These are phyloP conservation scores for Epicoccum nigrum DNA, from an alignment of 2,329 filamentous ascomycete genomes.

Conservation along the genomic window DNA sequence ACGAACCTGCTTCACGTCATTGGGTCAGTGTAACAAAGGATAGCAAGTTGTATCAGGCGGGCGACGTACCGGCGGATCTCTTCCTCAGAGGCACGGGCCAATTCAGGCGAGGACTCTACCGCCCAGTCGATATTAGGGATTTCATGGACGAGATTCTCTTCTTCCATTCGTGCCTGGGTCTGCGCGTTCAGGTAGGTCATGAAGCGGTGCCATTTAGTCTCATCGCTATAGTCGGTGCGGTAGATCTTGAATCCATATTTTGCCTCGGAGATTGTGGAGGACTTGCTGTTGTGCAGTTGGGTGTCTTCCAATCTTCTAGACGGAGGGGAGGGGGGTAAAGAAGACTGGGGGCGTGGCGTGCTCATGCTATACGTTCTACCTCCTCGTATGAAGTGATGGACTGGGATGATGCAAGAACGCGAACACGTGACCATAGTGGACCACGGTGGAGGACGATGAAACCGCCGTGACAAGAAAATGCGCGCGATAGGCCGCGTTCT, in stretches of 20 bases:
- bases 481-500: slow-evolving; percentile 4
- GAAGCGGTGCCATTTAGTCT: slow-evolving; percentile 16
- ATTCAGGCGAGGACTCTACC: slow-evolving; percentile 10
- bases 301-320: background rate
- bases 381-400: slow-evolving; percentile 7
- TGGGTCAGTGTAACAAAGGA: slow-evolving; percentile 1
- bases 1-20: slow-evolving; percentile 4
- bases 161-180: slow-evolving; percentile 3
- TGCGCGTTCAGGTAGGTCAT: slow-evolving; percentile 14
- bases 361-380: slow-evolving; percentile 4
- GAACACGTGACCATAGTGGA: slow-evolving; percentile 7
- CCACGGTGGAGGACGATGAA: slow-evolving; percentile 1
- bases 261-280: background rate
- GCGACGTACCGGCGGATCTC: slow-evolving; percentile 5
- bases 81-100: slow-evolving; percentile 2
- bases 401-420: slow-evolving; percentile 9
- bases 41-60: slow-evolving; percentile 1
- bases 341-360: slow-evolving; percentile 2
- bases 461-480: background rate
- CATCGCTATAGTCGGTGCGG: slow-evolving; percentile 15
- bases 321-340: background rate
- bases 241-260: slow-evolving; percentile 19
- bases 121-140: slow-evolving; percentile 15
- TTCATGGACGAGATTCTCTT: slow-evolving; percentile 1
- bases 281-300: slow-evolving; percentile 3